Evolutionary conservation across 2,329 filamentous ascomycete genomes (phyloP).

Genomic region (Fusarium sp.): DNA sequence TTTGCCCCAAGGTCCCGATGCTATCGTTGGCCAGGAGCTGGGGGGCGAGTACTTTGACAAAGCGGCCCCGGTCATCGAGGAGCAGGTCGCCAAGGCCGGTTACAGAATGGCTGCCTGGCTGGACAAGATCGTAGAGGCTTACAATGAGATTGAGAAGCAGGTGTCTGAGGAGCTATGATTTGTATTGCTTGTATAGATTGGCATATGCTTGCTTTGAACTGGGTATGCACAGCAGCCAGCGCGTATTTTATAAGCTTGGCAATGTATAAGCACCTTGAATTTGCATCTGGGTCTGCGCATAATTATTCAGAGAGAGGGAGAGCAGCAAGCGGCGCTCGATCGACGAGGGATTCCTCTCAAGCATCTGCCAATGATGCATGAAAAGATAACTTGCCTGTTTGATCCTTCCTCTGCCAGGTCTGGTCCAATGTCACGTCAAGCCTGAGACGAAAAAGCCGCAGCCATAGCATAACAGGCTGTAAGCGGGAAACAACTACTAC

Average conservation of each 20-base stretch:
- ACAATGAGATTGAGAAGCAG: slow-evolving; percentile 39
- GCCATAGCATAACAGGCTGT: slow-evolving; percentile 7
- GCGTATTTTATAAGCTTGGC: neutral
- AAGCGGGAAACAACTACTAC: slow-evolving; percentile 5
- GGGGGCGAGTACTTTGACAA: slow-evolving; percentile 69
- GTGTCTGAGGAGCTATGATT: slow-evolving; percentile 46
- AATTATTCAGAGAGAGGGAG: no score
- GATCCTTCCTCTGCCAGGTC: slow-evolving; percentile 5
- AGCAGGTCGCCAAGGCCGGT: slow-evolving; percentile 73
- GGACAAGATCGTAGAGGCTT: slow-evolving; percentile 65
- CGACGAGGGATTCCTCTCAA: no score
- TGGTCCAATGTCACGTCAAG: slow-evolving; percentile 15
- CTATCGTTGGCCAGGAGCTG: slow-evolving; percentile 68
- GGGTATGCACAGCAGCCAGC: neutral
- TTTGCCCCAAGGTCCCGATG: slow-evolving; percentile 67
- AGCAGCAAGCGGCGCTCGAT: no score
- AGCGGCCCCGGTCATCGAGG: slow-evolving; percentile 70
- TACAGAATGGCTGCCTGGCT: slow-evolving; percentile 74
- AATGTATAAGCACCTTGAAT: neutral
- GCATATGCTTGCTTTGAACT: neutral
- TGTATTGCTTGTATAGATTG: neutral
- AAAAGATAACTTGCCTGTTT: no score
- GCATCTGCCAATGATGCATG: no score
- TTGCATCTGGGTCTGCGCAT: no score
- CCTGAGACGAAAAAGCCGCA: slow-evolving; percentile 21